Conservation (phyloP, 345 rosid species). For the Syzygium aromaticum region DNA sequence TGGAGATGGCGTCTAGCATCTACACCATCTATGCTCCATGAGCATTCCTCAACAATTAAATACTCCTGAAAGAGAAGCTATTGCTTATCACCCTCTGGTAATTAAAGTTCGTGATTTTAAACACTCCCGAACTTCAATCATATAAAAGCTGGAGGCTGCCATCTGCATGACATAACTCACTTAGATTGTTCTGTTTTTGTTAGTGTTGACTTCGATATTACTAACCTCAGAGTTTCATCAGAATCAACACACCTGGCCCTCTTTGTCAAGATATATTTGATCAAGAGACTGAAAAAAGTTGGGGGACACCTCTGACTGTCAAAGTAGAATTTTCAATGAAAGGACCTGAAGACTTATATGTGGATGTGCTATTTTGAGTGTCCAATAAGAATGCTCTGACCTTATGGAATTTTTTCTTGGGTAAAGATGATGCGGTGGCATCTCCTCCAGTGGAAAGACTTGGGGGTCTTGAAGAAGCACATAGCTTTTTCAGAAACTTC, state of each 20-base stretch:
- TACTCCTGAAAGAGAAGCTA: not conserved
- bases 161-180: not conserved
- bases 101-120: not conserved
- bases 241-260: not conserved
- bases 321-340: not conserved
- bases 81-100: not conserved
- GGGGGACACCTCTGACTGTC: not conserved
- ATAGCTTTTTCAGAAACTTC: constrained; percentile 53
- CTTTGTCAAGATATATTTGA: not conserved
- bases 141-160: not conserved
- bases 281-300: not conserved
- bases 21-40: not conserved
- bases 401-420: constrained; percentile 60
- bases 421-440: constrained; percentile 24
- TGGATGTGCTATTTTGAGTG: not conserved
- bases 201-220: not conserved
- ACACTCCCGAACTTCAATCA: not conserved
- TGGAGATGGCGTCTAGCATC: not conserved
- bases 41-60: not conserved
- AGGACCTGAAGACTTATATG: not conserved
- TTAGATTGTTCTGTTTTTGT: not conserved
- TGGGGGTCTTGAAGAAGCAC: constrained; percentile 26
- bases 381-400: constrained; percentile 23
- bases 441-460: constrained; percentile 9
- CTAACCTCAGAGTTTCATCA: not conserved